Evolutionary conservation across 768 basidiomycete genomes (phyloP).

Genomic region (Trametes coccinea): DNA sequence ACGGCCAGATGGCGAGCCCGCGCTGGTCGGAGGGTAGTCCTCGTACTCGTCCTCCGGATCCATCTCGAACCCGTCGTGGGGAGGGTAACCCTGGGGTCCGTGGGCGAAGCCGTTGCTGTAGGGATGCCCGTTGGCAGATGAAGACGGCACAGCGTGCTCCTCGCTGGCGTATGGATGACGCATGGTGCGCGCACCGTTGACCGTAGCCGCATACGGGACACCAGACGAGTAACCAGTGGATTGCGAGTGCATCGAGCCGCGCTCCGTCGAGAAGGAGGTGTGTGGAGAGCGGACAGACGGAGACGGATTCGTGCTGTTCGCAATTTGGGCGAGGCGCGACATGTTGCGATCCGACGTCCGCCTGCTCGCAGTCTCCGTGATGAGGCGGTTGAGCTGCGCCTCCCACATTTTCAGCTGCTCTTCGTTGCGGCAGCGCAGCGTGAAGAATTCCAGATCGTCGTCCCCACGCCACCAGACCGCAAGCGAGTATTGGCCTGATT

Average conservation of each 20-base stretch:
- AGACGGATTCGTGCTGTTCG: conserved; percentile 49
- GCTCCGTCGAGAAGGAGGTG: conserved; percentile 18
- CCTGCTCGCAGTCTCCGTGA: conserved; percentile 71
- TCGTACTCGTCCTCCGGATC: conserved; percentile 78
- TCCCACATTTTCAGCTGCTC: conserved; percentile 96
- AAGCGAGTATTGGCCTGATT: conserved; percentile 66
- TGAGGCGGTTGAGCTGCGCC: conserved; percentile 81
- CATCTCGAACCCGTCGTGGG: conserved; percentile 69
- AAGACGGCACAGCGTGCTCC: conserved; percentile 21
- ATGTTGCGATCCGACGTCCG: conserved; percentile 66
- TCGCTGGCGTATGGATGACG: conserved; percentile 30
- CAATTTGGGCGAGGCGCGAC: conserved; percentile 48
- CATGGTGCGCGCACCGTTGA: conserved; percentile 20
- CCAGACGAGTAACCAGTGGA: conserved; percentile 22
- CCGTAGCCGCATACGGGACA: conserved; percentile 24
- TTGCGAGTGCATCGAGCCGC: conserved; percentile 29
- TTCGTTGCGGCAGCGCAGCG: conserved; percentile 88
- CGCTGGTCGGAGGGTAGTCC: conserved; percentile 60
- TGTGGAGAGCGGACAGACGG: conserved; percentile 36
- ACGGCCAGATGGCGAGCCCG: conserved; percentile 57
- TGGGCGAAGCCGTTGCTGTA: conserved; percentile 32
- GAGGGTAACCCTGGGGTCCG: conserved; percentile 58
- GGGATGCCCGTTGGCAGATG: conserved; percentile 12
- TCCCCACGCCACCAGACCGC: conserved; percentile 96
- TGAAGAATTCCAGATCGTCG: conserved; percentile 90